These are phyloP conservation scores for Telfairia occidentalis DNA, from an alignment of 331 rosid genomes.

Conservation along the genomic window DNA sequence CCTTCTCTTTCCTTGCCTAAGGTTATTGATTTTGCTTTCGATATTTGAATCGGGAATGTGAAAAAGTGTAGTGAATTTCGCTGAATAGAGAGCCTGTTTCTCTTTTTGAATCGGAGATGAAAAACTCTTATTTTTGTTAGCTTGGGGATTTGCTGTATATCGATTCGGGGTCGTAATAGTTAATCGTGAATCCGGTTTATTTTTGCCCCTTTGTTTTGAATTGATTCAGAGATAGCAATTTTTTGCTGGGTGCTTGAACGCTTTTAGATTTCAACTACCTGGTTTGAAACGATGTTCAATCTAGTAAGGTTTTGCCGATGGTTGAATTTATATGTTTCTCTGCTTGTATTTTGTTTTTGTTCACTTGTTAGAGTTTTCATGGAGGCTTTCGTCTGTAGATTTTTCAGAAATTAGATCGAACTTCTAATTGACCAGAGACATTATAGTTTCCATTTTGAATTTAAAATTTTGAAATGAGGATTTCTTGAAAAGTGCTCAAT, in stretches of 20 bases:
- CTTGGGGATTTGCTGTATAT: neutral
- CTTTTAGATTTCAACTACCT: neutral
- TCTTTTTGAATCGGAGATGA: neutral
- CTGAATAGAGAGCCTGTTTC: neutral
- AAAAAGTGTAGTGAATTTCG: neutral
- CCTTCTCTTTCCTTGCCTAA: constrained; percentile 33
- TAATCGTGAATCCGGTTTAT: neutral
- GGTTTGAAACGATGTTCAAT: neutral
- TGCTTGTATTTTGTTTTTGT: neutral
- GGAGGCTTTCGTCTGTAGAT: neutral
- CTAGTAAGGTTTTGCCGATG: neutral
- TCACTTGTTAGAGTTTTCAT: neutral
- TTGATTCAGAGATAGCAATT: neutral
- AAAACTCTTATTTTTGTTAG: neutral
- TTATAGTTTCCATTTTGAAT: neutral
- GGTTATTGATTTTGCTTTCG: constrained; percentile 16
- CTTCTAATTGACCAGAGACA: neutral
- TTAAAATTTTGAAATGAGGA: neutral
- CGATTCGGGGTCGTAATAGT: neutral
- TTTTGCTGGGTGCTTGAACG: neutral
- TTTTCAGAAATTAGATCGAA: neutral
- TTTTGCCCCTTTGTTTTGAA: neutral
- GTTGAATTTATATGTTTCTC: neutral
- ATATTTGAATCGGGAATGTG: neutral
- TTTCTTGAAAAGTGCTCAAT: neutral